Percentiles rank a stretch among this genome's conserved stretches.
phyloP scores from a whole-genome alignment of 1,139 yeast genomes.

The Yamadazyma blattariae region DNA sequence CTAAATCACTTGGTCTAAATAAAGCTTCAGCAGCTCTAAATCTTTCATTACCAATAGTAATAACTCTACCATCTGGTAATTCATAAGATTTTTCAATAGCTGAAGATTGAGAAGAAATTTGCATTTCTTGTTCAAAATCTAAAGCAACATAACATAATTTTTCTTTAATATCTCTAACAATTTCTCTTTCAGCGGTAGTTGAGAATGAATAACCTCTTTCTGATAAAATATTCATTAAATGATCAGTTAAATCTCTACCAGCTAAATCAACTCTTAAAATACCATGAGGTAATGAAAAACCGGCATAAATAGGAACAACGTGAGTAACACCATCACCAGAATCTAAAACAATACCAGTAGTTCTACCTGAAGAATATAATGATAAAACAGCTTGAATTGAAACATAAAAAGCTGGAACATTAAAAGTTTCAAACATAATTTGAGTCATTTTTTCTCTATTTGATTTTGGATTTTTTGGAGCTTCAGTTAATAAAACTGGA shows the following conservation, averaged over 20 bases:
- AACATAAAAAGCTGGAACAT: slow-evolving; percentile 98
- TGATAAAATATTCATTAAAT: slow-evolving; percentile 95
- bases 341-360: slow-evolving; percentile 99
- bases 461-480: slow-evolving; percentile 98
- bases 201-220: slow-evolving; percentile 99
- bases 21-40: slow-evolving; percentile 99
- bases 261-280: slow-evolving; percentile 98
- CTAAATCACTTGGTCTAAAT: slow-evolving; percentile 97
- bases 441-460: slow-evolving; percentile 99
- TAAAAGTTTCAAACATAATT: slow-evolving; percentile 97
- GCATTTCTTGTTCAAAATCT: slow-evolving; percentile 97
- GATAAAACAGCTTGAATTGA: slow-evolving; percentile 98
- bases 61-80: slow-evolving; percentile 99
- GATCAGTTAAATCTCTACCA: slow-evolving; percentile 98
- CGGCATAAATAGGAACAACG: slow-evolving; percentile 99
- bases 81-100: slow-evolving; percentile 98
- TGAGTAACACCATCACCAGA: slow-evolving; percentile 99
- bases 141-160: slow-evolving; percentile 97
- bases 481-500: slow-evolving; percentile 97
- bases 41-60: slow-evolving; percentile 99
- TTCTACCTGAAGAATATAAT: slow-evolving; percentile 98
- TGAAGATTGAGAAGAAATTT: slow-evolving; percentile 97
- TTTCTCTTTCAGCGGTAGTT: slow-evolving; percentile 99
- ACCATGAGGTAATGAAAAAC: slow-evolving; percentile 99
- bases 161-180: slow-evolving; percentile 99